Conservation (phyloP, 257 asterid genomes). For the Salvia hispanica region DNA sequence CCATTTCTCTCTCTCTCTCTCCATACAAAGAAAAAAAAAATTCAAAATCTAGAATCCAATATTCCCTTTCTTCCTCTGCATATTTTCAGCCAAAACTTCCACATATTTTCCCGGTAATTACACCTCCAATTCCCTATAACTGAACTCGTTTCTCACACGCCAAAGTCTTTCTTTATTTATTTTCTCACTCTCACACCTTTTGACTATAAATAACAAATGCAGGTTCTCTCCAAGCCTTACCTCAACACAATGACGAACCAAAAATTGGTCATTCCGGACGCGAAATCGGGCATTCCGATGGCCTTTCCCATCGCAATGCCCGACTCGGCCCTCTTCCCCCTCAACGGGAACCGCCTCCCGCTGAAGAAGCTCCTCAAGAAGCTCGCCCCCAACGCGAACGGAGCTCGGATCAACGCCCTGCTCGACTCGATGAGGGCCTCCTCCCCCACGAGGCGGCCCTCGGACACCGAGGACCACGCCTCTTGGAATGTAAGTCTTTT, state of each 20-base stretch:
- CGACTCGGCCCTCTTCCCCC: slow-evolving; percentile 19
- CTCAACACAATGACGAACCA: slow-evolving; percentile 48
- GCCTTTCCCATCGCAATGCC: slow-evolving; percentile 36
- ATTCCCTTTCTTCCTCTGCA: slow-evolving; percentile 10
- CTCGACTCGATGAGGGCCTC: slow-evolving; percentile 79
- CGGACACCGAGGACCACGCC: slow-evolving; percentile 45
- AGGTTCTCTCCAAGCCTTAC: too few relatives aligned
- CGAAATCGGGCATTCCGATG: slow-evolving; percentile 39
- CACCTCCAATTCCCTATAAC: too few relatives aligned
- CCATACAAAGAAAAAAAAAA: too few relatives aligned
- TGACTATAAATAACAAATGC: too few relatives aligned
- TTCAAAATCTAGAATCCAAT: background rate
- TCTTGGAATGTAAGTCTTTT: slow-evolving; percentile 63
- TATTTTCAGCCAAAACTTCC: slow-evolving; percentile 1
- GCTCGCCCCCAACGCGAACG: slow-evolving; percentile 23
- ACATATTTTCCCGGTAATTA: slow-evolving; percentile 26
- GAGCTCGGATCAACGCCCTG: slow-evolving; percentile 49
- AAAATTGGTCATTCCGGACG: slow-evolving; percentile 48
- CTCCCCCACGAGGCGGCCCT: slow-evolving; percentile 59
- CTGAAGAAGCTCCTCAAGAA: slow-evolving; percentile 39
- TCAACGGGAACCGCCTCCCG: slow-evolving; percentile 35
- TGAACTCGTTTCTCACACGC: too few relatives aligned
- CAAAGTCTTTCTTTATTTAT: too few relatives aligned
- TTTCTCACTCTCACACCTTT: too few relatives aligned
- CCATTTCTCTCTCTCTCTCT: background rate